Base-by-base conservation (phyloP, 2,329 filamentous ascomycete genomes). In the Lachnellula willkommii region DNA sequence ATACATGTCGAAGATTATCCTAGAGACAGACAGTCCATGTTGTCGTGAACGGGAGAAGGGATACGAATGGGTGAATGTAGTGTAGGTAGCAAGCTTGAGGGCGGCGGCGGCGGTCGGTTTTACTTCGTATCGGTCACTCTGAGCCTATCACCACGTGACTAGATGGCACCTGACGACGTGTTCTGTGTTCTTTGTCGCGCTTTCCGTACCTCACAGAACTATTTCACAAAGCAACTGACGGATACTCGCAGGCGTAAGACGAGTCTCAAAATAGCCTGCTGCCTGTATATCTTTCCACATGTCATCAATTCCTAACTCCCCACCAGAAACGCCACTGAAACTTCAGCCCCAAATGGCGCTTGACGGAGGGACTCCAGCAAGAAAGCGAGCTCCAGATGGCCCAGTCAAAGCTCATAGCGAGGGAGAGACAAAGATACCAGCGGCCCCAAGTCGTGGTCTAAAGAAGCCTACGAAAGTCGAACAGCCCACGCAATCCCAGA, bases 391-490 rank as follows among this genome's bases (percentile, higher is more conserved):
- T 14, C 42, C 42, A 45, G 42, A 24, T 20, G 11, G 42, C 42
- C 20, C 42, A 37, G 42, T 39, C 15, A 39, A n/a, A 24, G n/a
- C n/a, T 45, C 42, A 45, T 26, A 32, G 28, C 28, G 42, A 45
- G 20, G 42, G 22, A 6, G 42, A 45, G 20, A 22, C 12, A 6
- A 14, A 24, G 17, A 11, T 26, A 12, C 11, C 42, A 11, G n/a
- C 20, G 5, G 5, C 11, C 2, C 17, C 3, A 6, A 45, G 42
- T 12, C 42, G 5, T 14, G 20, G 20, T 20, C 22, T 45, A 76
- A 85, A 2, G 80, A 86, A 22, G 17, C 20, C 20, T 22, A 12
- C 22, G 4, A 45, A 45, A 5, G 12, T 14, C 42, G 20, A 45
- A 17, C 15, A 26, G 20, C 20, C 42, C 11, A 20, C 42, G 12